phyloP scores from a whole-genome alignment of 106 monocot genomes.

The Dactylorhiza incarnata region DNA sequence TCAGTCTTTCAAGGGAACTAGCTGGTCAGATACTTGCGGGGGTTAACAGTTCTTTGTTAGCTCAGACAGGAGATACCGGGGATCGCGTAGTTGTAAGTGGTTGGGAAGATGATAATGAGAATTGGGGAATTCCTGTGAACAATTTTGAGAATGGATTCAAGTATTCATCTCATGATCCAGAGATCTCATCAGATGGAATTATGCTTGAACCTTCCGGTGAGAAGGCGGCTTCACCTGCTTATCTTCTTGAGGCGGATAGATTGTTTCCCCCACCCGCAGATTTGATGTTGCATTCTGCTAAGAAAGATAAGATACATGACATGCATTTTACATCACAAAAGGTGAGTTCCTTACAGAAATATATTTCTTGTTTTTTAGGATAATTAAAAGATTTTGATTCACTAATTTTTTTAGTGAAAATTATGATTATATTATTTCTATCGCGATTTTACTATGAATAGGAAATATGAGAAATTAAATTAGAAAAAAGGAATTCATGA shows the following conservation, averaged over 20 bases:
- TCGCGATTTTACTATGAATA: not conserved
- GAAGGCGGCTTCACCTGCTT: slow-evolving; percentile 3
- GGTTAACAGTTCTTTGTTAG: slow-evolving; percentile 32
- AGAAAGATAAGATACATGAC: slow-evolving; percentile 21
- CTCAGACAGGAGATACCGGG: slow-evolving; percentile 54
- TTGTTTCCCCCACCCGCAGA: slow-evolving; percentile 28
- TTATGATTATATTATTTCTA: not conserved
- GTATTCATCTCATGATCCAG: slow-evolving; percentile 11
- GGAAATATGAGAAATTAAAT: no score
- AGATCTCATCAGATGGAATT: slow-evolving; percentile 5
- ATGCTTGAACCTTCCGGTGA: not conserved
- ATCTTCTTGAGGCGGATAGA: slow-evolving; percentile 10
- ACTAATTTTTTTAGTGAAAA: not conserved
- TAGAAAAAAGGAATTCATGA: no score
- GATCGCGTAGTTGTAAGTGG: slow-evolving; percentile 25
- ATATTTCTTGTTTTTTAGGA: not conserved
- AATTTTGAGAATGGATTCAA: slow-evolving; percentile 12
- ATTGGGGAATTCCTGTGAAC: not conserved
- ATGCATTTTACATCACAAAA: slow-evolving; percentile 6
- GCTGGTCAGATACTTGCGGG: slow-evolving; percentile 36
- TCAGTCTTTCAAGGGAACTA: slow-evolving; percentile 36
- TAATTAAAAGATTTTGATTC: not conserved
- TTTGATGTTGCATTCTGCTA: slow-evolving; percentile 15
- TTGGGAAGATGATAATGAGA: slow-evolving; percentile 4
- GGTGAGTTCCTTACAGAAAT: not conserved